Percentiles rank a stretch among this genome's conserved stretches.
Conservation (phyloP, 2,329 filamentous ascomycete genomes). For the Fusarium albidum region DNA sequence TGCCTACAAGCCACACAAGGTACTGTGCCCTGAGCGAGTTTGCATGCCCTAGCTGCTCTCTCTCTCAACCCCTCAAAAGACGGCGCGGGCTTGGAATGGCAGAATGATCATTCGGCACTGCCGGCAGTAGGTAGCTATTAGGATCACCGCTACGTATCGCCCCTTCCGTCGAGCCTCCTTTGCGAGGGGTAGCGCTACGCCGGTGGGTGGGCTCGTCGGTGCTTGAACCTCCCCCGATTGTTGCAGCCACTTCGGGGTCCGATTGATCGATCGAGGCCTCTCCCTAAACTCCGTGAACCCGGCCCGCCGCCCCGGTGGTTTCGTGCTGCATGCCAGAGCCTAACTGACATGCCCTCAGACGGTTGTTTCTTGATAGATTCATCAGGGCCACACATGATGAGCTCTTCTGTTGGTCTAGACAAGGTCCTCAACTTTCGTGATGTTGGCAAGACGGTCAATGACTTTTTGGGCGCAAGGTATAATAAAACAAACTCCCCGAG, state of each 20-base stretch:
- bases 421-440: slow-evolving; percentile 78
- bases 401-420: slow-evolving; percentile 31
- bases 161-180: slow-evolving; percentile 23
- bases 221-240: slow-evolving; percentile 25
- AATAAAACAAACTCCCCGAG: slow-evolving; percentile 26
- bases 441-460: slow-evolving; percentile 73
- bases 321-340: slow-evolving; percentile 1
- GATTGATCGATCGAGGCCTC: slow-evolving; percentile 30
- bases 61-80: slow-evolving; percentile 6
- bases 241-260: slow-evolving; percentile 15
- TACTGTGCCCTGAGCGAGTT: slow-evolving; percentile 8
- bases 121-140: no score
- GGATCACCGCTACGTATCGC: slow-evolving; percentile 22
- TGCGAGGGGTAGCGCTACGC: slow-evolving; percentile 5
- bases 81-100: slow-evolving; percentile 20
- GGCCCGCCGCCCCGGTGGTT: slow-evolving; percentile 10
- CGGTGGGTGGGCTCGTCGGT: slow-evolving; percentile 4
- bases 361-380: slow-evolving; percentile 8
- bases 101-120: slow-evolving; percentile 12
- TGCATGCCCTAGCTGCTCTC: background rate
- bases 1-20: background rate
- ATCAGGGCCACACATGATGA: slow-evolving; percentile 19
- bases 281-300: slow-evolving; percentile 22
- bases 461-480: slow-evolving; percentile 63
- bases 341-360: background rate